Conservation (phyloP, 768 basidiomycete genomes). For the Rhizopogon roseolus region DNA sequence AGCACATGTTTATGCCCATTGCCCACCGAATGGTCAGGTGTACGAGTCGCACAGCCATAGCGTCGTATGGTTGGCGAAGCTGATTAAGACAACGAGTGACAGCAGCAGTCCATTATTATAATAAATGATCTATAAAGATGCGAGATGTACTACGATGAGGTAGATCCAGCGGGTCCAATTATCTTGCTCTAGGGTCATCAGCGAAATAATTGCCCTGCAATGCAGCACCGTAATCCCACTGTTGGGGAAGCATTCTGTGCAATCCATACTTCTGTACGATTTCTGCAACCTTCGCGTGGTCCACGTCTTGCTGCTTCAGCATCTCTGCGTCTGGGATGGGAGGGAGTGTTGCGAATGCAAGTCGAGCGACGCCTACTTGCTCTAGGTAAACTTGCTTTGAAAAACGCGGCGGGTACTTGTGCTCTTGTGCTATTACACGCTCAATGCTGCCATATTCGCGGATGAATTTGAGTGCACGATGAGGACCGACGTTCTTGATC, state of each 20-base stretch:
- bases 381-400: slow-evolving; percentile 51
- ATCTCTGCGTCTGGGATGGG: slow-evolving; percentile 43
- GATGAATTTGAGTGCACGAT: slow-evolving; percentile 73
- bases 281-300: slow-evolving; percentile 38
- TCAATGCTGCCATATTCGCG: slow-evolving; percentile 70
- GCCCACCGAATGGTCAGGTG: too few species aligned
- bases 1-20: too few species aligned
- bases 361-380: slow-evolving; percentile 57
- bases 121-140: not conserved
- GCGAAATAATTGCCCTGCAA: slow-evolving; percentile 63
- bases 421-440: slow-evolving; percentile 48
- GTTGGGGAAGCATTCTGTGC: slow-evolving; percentile 31
- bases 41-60: too few species aligned
- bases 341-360: slow-evolving; percentile 63
- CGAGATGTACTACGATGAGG: not conserved
- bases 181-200: slow-evolving; percentile 46
- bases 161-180: not conserved
- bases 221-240: slow-evolving; percentile 41
- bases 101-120: not conserved
- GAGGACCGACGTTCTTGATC: slow-evolving; percentile 78
- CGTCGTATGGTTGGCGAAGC: not conserved
- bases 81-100: not conserved
- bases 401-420: slow-evolving; percentile 46
- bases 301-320: slow-evolving; percentile 30
- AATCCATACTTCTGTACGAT: slow-evolving; percentile 50